A percentile compares a stretch with the other conserved stretches of the same genome.
Conservation (phyloP, 2,329 filamentous ascomycete species). For the Raffaelea arxii region DNA sequence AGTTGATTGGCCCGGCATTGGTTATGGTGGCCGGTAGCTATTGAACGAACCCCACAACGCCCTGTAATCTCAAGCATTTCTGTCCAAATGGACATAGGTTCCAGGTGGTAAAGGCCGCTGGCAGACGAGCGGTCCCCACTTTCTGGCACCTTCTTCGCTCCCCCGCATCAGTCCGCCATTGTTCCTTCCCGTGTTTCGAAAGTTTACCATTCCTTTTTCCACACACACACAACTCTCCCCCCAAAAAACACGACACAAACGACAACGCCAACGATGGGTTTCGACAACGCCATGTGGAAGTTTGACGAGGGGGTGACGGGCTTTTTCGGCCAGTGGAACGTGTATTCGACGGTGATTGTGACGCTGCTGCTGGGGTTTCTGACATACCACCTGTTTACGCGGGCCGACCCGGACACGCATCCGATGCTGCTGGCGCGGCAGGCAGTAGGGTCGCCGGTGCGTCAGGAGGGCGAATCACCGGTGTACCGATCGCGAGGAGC, state of each 20-base stretch:
- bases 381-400: constrained; percentile 59
- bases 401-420: constrained; percentile 79
- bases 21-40: too few relatives aligned
- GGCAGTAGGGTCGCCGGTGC: constrained; percentile 65
- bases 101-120: too few relatives aligned
- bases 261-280: constrained; percentile 26
- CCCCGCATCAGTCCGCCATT: too few relatives aligned
- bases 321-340: constrained; percentile 71
- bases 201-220: too few relatives aligned
- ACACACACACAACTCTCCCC: too few relatives aligned
- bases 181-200: too few relatives aligned
- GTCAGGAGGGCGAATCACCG: constrained; percentile 77
- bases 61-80: too few relatives aligned
- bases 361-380: constrained; percentile 57
- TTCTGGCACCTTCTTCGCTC: too few relatives aligned
- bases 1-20: too few relatives aligned
- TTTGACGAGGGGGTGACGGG: constrained; percentile 63
- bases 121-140: too few relatives aligned
- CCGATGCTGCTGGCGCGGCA: constrained; percentile 85
- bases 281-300: constrained; percentile 50
- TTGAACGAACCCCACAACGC: too few relatives aligned
- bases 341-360: constrained; percentile 64
- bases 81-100: too few relatives aligned
- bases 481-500: constrained; percentile 75
- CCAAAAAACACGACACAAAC: not conserved